Evolutionary conservation across 495 filamentous ascomycete species (phyloP).

Genomic region (Penicilliopsis zonata): DNA sequence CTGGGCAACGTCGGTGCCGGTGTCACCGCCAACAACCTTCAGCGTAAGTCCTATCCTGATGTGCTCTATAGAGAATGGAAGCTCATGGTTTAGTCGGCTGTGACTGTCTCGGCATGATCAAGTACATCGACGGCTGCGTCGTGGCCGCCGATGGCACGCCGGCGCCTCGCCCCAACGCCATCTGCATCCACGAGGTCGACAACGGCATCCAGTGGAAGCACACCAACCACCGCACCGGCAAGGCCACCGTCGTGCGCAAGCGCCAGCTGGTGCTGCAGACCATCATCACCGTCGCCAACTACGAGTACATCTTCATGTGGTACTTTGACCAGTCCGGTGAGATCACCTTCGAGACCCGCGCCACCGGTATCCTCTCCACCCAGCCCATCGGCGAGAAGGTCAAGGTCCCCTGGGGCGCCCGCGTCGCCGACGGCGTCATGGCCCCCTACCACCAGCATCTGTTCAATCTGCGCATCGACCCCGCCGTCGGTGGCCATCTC

Average conservation of each 20-base stretch:
- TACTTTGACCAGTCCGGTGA: constrained; percentile 40
- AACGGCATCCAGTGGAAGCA: constrained; percentile 71
- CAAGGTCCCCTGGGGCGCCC: constrained; percentile 35
- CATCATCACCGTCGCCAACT: constrained; percentile 52
- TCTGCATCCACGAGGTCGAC: constrained; percentile 71
- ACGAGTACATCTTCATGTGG: constrained; percentile 48
- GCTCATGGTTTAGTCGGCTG: too few relatives aligned
- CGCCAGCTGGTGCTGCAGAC: constrained; percentile 60
- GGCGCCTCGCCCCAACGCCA: constrained; percentile 52
- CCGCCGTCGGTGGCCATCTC: constrained; percentile 38
- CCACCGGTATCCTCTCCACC: constrained; percentile 34
- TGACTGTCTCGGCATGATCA: constrained; percentile 63
- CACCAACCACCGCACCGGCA: constrained; percentile 65
- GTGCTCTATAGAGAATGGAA: too few relatives aligned
- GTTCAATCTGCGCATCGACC: constrained; percentile 42
- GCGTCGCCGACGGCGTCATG: constrained; percentile 30
- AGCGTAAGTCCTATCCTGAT: too few relatives aligned
- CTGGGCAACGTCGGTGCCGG: constrained; percentile 67
- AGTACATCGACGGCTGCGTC: constrained; percentile 55
- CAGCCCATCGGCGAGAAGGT: constrained; percentile 32
- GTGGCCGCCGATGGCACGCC: constrained; percentile 45
- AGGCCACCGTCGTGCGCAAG: constrained; percentile 52
- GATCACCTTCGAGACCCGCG: constrained; percentile 34
- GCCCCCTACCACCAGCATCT: constrained; percentile 45
- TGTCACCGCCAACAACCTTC: constrained; percentile 62